Base-by-base conservation (phyloP, 1,284 basidiomycete genomes). In the Ganoderma meredithae region DNA sequence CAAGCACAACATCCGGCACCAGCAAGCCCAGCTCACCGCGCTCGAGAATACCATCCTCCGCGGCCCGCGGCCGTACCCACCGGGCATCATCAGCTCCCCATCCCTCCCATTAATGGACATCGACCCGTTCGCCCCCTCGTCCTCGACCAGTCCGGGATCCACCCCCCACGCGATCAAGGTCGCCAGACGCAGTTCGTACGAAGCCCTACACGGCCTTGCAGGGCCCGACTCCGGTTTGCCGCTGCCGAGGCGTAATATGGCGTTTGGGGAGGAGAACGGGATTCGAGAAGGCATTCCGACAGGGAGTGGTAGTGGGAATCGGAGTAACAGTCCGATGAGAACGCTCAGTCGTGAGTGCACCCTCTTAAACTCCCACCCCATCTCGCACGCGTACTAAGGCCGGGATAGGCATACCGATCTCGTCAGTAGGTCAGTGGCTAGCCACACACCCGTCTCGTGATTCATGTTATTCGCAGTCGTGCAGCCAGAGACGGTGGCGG, bases 1-100 rank as follows among this genome's bases (percentile, higher is more conserved):
- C 73, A 92, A 89, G 79, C 92, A 94, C 76, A 88, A 84, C 75
- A 94, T 94, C 72, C 83, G 92, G 71, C 91, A 93, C 75, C 90
- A 93, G 75, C 90, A 87, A 81, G 91, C 91, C 15, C 91, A 93
- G 73, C 79, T 93, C 58, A 85, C 89, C 71, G 82, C 77, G 55
- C 84, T 92, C 60, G 92, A 93, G 78, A 90, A 83, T 75, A 82
- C 86, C 63, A 79, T 93, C 63, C 84, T 89, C 64, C 86, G 85
- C 70, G 87, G 87, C 36, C 89, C 90, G 17, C 85, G 90, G 67
- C 87, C 89, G 25, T 82, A 85, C 69, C 81, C 80, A 70, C 83
- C 81, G 72, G 83, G 78, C 65, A 81, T 83, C 73, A 80, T 83
- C 79, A 78, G 77, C 68, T 80, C 79, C 31, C 79, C 79, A 66